phyloP scores from a whole-genome alignment of 2,329 filamentous ascomycete genomes.

The Cryphonectria japonica region DNA sequence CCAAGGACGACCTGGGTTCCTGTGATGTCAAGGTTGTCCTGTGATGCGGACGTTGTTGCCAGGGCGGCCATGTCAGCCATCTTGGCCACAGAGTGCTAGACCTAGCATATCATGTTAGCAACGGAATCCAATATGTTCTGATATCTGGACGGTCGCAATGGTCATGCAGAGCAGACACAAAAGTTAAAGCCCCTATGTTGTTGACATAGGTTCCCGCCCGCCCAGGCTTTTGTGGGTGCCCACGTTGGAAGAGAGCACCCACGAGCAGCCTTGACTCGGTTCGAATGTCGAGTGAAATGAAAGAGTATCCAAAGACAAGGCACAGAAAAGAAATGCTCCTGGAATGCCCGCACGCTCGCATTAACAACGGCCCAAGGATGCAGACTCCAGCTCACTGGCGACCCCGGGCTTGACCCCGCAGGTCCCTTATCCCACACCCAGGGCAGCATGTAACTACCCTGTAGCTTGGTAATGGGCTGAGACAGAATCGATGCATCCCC shows the following conservation, averaged over 20 bases:
- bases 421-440: constrained; percentile 21
- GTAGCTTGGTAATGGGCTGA: constrained; percentile 23
- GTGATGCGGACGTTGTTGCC: background rate
- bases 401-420: constrained; percentile 21
- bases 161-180: background rate
- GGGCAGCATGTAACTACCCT: constrained; percentile 6
- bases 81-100: background rate
- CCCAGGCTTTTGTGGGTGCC: constrained; percentile 19
- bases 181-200: constrained; percentile 9
- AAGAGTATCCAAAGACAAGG: background rate
- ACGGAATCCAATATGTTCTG: background rate
- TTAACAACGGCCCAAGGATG: constrained; percentile 17
- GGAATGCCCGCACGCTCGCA: constrained; percentile 17
- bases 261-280: constrained; percentile 21
- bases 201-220: constrained; percentile 18
- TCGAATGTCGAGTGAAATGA: background rate
- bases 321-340: background rate
- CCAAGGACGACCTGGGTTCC: constrained; percentile 2
- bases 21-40: constrained; percentile 7
- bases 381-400: constrained; percentile 17
- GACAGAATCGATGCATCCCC: constrained; percentile 1
- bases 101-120: constrained; percentile 9
- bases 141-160: background rate
- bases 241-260: background rate
- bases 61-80: constrained; percentile 1